Base-by-base conservation (phyloP, 495 filamentous ascomycete species). In the Hyaloscypha finlandica region DNA sequence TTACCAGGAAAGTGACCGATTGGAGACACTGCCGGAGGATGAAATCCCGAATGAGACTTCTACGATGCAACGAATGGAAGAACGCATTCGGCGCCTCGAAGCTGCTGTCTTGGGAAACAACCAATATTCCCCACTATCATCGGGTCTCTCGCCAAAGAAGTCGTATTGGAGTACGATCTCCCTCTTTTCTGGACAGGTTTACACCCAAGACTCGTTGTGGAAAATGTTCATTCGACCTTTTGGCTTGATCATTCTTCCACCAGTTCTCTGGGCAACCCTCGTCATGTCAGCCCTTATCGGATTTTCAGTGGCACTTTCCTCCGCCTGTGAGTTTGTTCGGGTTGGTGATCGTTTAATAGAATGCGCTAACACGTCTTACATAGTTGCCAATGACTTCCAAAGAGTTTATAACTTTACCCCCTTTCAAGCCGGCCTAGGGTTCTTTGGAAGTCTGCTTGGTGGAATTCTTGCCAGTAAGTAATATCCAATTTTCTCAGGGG, bases 191-290 rank as follows among this genome's bases (percentile, higher is more conserved):
- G 55, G 54, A n/a, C 33, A 72, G 11, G 76, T 56, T 19, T 76
- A 78, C 52, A 85, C 83, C 9, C 51, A 71, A 4, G 82, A 85
- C 56, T 78, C 76, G 33, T 63, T 85, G 4, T 74, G 78, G 62
- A 79, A 77, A 39, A 77, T 85, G 66, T 77, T 80, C 57, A 56
- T 82, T 51, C 81, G 83, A 3, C 81, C 82, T 3, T 64, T 85
- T 16, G 79, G 75, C 12, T 69, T 84, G 9, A 77, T 84, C 33
- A 67, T 75, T 39, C 75, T 85, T 0, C 83, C 83, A 8, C 76
- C 81, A 0, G 81, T 86, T 0, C 73, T 85, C n/a, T 85, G 80
- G 82, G 77, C 78, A 6, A 76, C 80, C 2, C 75, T 85, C 1
- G 79, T 82, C 4, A 77, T 64, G 61, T 68, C 66, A 2, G 66